Base-by-base conservation (phyloP, 202 grass and related monocot genomes). In the Zizania palustris region DNA sequence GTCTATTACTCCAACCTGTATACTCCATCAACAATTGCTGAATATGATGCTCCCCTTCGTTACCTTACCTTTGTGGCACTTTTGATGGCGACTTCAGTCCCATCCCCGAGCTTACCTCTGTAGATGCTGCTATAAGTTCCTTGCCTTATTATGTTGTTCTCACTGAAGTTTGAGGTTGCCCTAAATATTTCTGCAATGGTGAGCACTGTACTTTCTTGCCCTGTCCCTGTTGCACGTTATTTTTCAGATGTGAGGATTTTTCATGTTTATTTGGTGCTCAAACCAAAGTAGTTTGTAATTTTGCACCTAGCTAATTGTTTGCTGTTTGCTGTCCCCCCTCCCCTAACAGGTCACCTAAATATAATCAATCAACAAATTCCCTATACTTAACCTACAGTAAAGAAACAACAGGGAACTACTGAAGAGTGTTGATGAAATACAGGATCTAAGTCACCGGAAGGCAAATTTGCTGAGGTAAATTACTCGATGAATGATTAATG, bases 71-170 rank as follows among this genome's bases (percentile, higher is more conserved):
- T 90, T 48, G 9, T 82, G 35, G 82, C 81, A 60, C 84, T 73
- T 45, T 85, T 93, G 14, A 87, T 45, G 43, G 81, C 87, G 6
- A 90, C 36, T 0, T 69, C 81, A 12, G 74, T 85, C 11, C 90
- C 87, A 41, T 90, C 87, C 78, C 53, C 82, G 18, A 93, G 87
- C 50, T 78, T 93, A 1, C 79, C 91, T 82, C 62, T 90, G 63
- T 75, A 90, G 43, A 88, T 70, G 51, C 57, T 60, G 43, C 82
- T 72, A 39, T 81, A 80, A 34, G 35, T n/a, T 65, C 82, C 85
- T 63, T 71, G 82, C 82, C 69, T 89, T 5, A 88, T 20, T 69
- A 72, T 65, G 75, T 88, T 90, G 12, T 78, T 85, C 6, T 68
- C 56, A 9, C 78, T 76, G 76, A 93, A 93, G 63, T 90, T 88